Base-by-base conservation (phyloP, 2,329 filamentous ascomycete genomes). In the Ceratocystis harringtonii region DNA sequence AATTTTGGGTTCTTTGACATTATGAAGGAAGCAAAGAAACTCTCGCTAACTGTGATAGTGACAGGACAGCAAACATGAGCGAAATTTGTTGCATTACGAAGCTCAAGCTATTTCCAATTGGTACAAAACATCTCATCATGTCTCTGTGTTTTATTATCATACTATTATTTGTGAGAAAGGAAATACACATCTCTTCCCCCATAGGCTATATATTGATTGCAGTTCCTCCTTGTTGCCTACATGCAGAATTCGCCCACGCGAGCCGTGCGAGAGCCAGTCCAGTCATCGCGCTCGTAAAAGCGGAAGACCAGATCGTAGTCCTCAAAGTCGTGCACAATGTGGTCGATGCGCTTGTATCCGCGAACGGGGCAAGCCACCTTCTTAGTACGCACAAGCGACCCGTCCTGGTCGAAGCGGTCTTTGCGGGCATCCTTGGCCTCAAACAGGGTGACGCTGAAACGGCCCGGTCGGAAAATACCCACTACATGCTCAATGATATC, bases 291-390 rank as follows among this genome's bases (percentile, higher is more conserved):
- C 78, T 97, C 92, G 73, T 95, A 99, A 80, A 95, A 96, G 67
- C 92, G 84, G 78, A 99, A 99, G 58, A 99, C 88, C 45, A 99
- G 80, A 74, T 97, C 92, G 73, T 99, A 99, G 64, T 95, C 94
- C 73, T 99, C 92, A 71, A 99, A 86, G 72, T 97, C 92, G 75
- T 99, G 94, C 62, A 99, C 90, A 70, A 99, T 96, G 65, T 92
- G 87, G 75, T 99, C 94, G 64, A 96, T 83, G 22, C 94, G 84
- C 68, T 88, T 84, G 74, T 99, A 99, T 1, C 94, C 94, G 68
- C 84, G 80, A 70, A 99, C 88, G 70, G 78, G 75, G 71, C 78
- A 70, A 69, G 76, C 72, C 71, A 72, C 75, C 66, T 73, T 74
- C 43, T 76, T 77, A 0, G 73, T 70, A 70, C 75, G 74, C 73